phyloP scores from a whole-genome alignment of 192 early-diverging fungal species.

The Glomus cerebriforme region DNA sequence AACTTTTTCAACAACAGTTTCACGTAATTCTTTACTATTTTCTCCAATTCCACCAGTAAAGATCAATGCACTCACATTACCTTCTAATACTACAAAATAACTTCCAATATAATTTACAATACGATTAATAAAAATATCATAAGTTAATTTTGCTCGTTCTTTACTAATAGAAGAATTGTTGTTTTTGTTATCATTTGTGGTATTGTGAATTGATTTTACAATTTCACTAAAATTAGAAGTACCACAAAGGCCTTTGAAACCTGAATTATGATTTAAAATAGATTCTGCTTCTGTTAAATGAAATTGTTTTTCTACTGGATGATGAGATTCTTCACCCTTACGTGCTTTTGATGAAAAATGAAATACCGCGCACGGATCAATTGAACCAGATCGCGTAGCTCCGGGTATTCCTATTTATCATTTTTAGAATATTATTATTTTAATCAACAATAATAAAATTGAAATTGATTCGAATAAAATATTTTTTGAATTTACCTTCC shows the following conservation, averaged over 20 bases:
- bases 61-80: slow-evolving; percentile 36
- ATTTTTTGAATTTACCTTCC: background rate
- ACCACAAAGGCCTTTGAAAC: slow-evolving; percentile 44
- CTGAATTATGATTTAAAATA: slow-evolving; percentile 44
- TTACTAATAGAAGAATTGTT: no score
- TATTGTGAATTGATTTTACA: slow-evolving; percentile 1
- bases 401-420: slow-evolving; percentile 27
- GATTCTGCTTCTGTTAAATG: slow-evolving; percentile 43
- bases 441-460: background rate
- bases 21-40: slow-evolving; percentile 35
- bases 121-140: slow-evolving; percentile 47
- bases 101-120: slow-evolving; percentile 46
- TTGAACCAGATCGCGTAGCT: slow-evolving; percentile 43
- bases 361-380: slow-evolving; percentile 44
- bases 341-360: slow-evolving; percentile 34
- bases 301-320: slow-evolving; percentile 30
- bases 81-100: slow-evolving; percentile 39
- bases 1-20: slow-evolving; percentile 29
- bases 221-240: slow-evolving; percentile 39
- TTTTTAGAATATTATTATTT: background rate
- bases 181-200: slow-evolving; percentile 1
- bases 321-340: background rate
- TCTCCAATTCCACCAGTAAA: slow-evolving; percentile 53
- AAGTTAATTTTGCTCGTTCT: slow-evolving; percentile 38
- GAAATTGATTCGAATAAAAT: background rate